Base-by-base conservation (phyloP, 495 filamentous ascomycete genomes). In the Margaritispora aquatica region DNA sequence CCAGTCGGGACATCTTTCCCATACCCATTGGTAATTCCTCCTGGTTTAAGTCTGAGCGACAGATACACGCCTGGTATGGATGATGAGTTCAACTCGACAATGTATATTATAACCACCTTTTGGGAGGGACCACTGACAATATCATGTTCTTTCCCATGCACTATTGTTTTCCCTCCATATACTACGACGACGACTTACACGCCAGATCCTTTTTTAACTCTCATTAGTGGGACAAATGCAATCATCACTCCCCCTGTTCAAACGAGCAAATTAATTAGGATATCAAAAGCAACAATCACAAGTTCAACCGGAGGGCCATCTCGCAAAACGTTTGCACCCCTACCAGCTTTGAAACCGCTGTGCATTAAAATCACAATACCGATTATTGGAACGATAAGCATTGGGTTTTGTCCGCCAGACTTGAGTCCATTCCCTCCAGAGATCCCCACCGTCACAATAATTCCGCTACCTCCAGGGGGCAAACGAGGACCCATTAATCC, bases 401-500 rank as follows among this genome's bases (percentile, higher is more conserved):
- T 48, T 48, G 51, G 23, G 20, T 26, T 53, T 15, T 52, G 49
- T 22, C 49, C 21, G 11, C 49, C 21, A 27, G 9, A 52, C 4
- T 5, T 52, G 19, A 5, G 9, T 7, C 26, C 27, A 15, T 53
- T 53, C n/a, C 23, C 51, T 26, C 51, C 51, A 53, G 31, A 22
- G 26, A 52, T 29, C 22, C 23, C 23, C 26, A 19, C 15, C 11
- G 8, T 29, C 13, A 53, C 10, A 26, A n/a, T 31, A 9, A 4
- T 31, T 53, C 23, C 51, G 17, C 55, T 60, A 38, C 38, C 58
- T 31, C 44, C 58, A 41, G 29, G 44, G 17, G 44, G 44, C 5
- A 48, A 48, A 23, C 44, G 7, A 8, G 44, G 44, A 7, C 44
- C 44, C 7, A 48, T 23, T 19, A 23, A 48, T 19, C 17, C 44